phyloP scores from a whole-genome alignment of 139 green algal genomes.

The Asterochloris erici region DNA sequence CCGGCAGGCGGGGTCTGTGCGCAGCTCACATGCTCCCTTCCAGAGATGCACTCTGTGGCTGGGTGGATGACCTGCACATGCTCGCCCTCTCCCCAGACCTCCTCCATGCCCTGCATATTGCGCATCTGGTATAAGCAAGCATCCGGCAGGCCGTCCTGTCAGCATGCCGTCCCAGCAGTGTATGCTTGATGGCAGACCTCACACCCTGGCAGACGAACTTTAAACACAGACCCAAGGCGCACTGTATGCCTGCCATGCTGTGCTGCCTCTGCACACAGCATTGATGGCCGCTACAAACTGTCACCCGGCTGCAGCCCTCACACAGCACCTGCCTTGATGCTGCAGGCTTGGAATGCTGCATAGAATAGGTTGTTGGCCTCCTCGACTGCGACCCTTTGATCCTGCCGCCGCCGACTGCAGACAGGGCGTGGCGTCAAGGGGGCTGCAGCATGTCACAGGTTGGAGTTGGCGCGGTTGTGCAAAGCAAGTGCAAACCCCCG shows the following conservation, averaged over 20 bases:
- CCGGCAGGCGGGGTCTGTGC: not conserved
- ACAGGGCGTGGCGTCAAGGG: not conserved
- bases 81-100: conserved; percentile 73
- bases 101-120: conserved; percentile 57
- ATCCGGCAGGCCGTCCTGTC: not conserved
- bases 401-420: conserved; percentile 33
- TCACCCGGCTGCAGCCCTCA: not conserved
- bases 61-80: conserved; percentile 86
- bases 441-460: not conserved
- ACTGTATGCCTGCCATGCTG: not conserved
- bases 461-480: not conserved
- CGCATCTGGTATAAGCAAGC: not conserved
- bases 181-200: not conserved
- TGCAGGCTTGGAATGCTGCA: conserved; percentile 61
- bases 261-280: not conserved
- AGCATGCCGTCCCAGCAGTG: not conserved
- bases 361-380: conserved; percentile 84
- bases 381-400: conserved; percentile 63
- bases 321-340: conserved; percentile 30
- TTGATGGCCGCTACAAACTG: not conserved
- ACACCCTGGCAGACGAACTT: not conserved
- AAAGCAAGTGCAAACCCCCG: not conserved
- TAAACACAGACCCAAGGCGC: not conserved
- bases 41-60: conserved; percentile 57
- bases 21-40: conserved; percentile 50